phyloP scores from a whole-genome alignment of 164 flowering plant species.

The Vitis labrusca region DNA sequence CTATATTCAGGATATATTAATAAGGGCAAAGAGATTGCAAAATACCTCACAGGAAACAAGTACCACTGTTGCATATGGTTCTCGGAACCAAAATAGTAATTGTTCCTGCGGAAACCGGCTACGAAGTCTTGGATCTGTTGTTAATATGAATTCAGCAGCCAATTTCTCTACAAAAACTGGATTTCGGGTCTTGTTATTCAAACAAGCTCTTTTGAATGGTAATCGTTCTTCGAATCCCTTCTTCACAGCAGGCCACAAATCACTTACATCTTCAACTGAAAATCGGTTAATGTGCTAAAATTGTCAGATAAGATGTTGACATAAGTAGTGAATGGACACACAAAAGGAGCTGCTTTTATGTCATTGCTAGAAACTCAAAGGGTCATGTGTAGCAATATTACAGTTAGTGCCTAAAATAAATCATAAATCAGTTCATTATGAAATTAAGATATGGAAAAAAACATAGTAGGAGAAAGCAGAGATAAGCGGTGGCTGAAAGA shows the following conservation, averaged over 20 bases:
- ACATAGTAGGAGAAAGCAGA: too few species aligned
- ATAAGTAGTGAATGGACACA: not conserved
- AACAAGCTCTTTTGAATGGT: slow-evolving; percentile 76
- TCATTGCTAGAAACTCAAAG: not conserved
- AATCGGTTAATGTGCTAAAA: slow-evolving; percentile 8
- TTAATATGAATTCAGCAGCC: slow-evolving; percentile 84
- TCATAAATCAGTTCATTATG: too few species aligned
- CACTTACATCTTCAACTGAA: slow-evolving; percentile 97
- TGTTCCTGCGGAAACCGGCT: slow-evolving; percentile 95
- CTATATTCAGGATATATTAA: not conserved
- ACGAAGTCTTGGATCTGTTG: slow-evolving; percentile 89
- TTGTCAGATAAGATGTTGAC: not conserved
- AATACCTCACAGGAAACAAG: slow-evolving; percentile 97
- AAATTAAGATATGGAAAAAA: too few species aligned
- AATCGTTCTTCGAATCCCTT: slow-evolving; percentile 66
- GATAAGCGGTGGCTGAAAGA: too few species aligned
- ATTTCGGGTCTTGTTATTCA: slow-evolving; percentile 94
- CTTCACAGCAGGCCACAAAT: slow-evolving; percentile 85
- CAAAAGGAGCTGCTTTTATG: not conserved
- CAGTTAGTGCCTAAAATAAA: too few species aligned
- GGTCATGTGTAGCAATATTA: too few species aligned
- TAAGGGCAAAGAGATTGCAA: not conserved
- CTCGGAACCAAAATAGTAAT: slow-evolving; percentile 90
- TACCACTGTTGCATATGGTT: slow-evolving; percentile 92
- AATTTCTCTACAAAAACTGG: slow-evolving; percentile 70